Evolutionary conservation across 2,329 filamentous ascomycete genomes (phyloP).

Genomic region (Penicillium sp.): DNA sequence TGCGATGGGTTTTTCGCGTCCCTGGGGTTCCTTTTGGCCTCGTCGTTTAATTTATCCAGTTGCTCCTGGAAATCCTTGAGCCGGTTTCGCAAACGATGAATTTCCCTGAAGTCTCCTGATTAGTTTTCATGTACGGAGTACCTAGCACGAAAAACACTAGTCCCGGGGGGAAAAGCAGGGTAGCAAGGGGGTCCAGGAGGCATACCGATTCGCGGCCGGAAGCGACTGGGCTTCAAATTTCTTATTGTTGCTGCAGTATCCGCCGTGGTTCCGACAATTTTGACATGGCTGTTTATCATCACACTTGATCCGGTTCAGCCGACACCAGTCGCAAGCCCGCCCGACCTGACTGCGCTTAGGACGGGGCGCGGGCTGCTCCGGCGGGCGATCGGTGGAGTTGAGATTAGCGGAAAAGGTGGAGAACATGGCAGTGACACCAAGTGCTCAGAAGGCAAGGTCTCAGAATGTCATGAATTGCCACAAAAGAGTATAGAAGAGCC

Average conservation of each 20-base stretch:
- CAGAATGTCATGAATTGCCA: too few relatives aligned
- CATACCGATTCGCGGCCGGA: not conserved
- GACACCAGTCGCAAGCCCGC: conserved; percentile 29
- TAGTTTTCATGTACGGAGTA: too few relatives aligned
- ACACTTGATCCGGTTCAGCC: conserved; percentile 29
- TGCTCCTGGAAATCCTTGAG: too few relatives aligned
- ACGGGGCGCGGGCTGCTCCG: not conserved
- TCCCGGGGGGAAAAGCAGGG: too few relatives aligned
- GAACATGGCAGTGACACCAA: not conserved
- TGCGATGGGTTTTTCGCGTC: too few relatives aligned
- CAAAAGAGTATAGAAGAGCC: too few relatives aligned
- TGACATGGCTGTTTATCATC: conserved; percentile 24
- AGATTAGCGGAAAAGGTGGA: conserved; percentile 6
- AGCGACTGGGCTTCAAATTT: not conserved
- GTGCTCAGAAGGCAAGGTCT: not conserved
- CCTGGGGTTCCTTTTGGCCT: too few relatives aligned
- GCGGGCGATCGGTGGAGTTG: conserved; percentile 2
- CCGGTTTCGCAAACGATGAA: too few relatives aligned
- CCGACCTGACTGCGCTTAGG: conserved; percentile 17
- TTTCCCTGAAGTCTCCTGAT: too few relatives aligned
- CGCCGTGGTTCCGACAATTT: conserved; percentile 17
- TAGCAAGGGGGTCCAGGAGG: too few relatives aligned
- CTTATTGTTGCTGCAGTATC: conserved; percentile 21
- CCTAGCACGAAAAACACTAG: too few relatives aligned
- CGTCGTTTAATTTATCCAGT: too few relatives aligned